phyloP scores from a whole-genome alignment of 495 filamentous ascomycete species.

The Baudoinia panamericana region DNA sequence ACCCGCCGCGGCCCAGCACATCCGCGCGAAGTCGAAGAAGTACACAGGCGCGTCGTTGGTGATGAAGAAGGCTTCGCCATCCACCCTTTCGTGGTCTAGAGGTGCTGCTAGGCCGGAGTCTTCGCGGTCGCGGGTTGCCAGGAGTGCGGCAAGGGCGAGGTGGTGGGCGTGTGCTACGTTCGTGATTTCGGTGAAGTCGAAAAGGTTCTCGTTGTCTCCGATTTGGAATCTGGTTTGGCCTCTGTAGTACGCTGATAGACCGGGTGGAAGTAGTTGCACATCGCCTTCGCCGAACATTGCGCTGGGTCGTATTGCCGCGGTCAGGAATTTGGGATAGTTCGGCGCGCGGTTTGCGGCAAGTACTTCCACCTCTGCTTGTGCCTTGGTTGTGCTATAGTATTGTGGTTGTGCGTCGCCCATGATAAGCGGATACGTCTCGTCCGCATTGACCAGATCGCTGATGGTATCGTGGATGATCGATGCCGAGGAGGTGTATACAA shows the following conservation, averaged over 20 bases:
- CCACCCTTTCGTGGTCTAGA: slow-evolving; percentile 65
- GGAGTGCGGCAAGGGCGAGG: slow-evolving; percentile 57
- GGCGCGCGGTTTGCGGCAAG: slow-evolving; percentile 67
- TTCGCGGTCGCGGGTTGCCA: slow-evolving; percentile 41
- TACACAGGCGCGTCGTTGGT: slow-evolving; percentile 86
- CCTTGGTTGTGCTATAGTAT: slow-evolving; percentile 67
- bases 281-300: slow-evolving; percentile 32
- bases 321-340: slow-evolving; percentile 29
- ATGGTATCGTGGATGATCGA: slow-evolving; percentile 73
- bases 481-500: slow-evolving; percentile 89
- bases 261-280: slow-evolving; percentile 44
- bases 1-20: slow-evolving; percentile 49
- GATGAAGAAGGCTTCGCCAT: slow-evolving; percentile 90
- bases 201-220: slow-evolving; percentile 76
- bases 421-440: slow-evolving; percentile 75
- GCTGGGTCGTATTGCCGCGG: slow-evolving; percentile 18
- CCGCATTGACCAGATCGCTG: slow-evolving; percentile 73
- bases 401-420: slow-evolving; percentile 58
- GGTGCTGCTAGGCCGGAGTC: slow-evolving; percentile 35
- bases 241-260: slow-evolving; percentile 24
- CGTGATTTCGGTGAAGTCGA: slow-evolving; percentile 71
- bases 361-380: slow-evolving; percentile 73
- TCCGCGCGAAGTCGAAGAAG: slow-evolving; percentile 87
- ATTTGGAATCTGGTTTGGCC: slow-evolving; percentile 69
- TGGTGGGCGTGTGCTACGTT: slow-evolving; percentile 68